phyloP scores from a whole-genome alignment of 768 basidiomycete genomes.

The Boletus rubescentipes region DNA sequence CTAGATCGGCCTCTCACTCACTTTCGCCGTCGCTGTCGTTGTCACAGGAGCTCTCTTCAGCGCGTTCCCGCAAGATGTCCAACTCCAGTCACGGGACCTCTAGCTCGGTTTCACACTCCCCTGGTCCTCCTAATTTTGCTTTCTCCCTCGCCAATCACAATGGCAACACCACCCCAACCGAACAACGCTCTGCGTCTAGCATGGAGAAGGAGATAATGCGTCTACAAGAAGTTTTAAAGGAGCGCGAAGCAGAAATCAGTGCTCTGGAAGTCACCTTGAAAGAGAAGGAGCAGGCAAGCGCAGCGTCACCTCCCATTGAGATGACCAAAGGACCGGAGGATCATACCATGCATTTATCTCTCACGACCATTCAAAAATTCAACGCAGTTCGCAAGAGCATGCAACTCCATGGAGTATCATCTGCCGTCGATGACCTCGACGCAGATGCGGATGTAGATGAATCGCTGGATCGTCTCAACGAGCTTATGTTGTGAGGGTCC shows the following conservation, averaged over 20 bases:
- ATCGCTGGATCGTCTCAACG: constrained; percentile 77
- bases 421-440: constrained; percentile 22
- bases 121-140: constrained; percentile 56
- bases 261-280: constrained; percentile 59
- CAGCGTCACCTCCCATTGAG: background rate
- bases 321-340: constrained; percentile 18
- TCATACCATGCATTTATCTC: constrained; percentile 51
- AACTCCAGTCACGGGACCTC: constrained; percentile 73
- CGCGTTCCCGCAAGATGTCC: constrained; percentile 80
- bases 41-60: constrained; percentile 94
- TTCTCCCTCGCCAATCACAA: constrained; percentile 50
- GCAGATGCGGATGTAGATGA: constrained; percentile 55
- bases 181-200: constrained; percentile 78
- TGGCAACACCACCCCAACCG: constrained; percentile 27
- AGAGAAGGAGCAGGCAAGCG: constrained; percentile 32
- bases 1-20: constrained; percentile 89
- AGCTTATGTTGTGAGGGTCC: constrained; percentile 80
- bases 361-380: constrained; percentile 71
- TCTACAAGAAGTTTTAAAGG: constrained; percentile 86
- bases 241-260: constrained; percentile 88
- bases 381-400: constrained; percentile 70
- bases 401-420: constrained; percentile 45
- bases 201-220: constrained; percentile 96
- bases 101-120: constrained; percentile 64
- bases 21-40: constrained; percentile 94